Percentiles rank a stretch among this genome's conserved stretches.
phyloP scores from a whole-genome alignment of 129 eudicot species.

The Chrysanthemum seticuspe region DNA sequence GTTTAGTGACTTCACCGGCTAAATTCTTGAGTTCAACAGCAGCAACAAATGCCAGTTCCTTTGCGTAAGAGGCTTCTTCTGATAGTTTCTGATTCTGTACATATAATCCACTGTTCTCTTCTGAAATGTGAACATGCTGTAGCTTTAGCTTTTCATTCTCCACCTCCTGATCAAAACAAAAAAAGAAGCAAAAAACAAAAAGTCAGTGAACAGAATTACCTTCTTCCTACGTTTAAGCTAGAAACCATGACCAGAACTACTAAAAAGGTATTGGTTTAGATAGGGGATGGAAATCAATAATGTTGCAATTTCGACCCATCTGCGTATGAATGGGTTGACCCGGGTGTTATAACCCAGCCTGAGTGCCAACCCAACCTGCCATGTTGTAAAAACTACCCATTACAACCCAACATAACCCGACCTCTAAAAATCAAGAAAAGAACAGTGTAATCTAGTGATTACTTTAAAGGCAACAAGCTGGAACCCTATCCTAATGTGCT shows the following conservation, averaged over 20 bases:
- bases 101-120: constrained; percentile 85
- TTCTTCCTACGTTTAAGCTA: neutral
- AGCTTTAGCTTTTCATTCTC: constrained; percentile 83
- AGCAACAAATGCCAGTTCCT: constrained; percentile 97
- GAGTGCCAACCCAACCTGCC: too few relatives aligned
- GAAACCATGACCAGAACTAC: neutral
- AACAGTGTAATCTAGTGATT: constrained; percentile 1
- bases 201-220: constrained; percentile 18
- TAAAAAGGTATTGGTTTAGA: neutral
- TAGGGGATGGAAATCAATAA: neutral
- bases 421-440: neutral
- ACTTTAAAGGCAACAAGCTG: neutral
- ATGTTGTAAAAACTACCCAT: too few relatives aligned
- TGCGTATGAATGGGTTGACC: too few relatives aligned
- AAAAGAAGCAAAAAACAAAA: constrained; percentile 14
- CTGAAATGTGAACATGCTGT: constrained; percentile 71
- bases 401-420: too few relatives aligned
- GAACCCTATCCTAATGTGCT: constrained; percentile 1
- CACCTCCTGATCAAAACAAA: constrained; percentile 54
- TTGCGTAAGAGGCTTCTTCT: constrained; percentile 98
- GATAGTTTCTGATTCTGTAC: constrained; percentile 94
- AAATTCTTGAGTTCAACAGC: constrained; percentile 90
- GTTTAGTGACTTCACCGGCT: constrained; percentile 92
- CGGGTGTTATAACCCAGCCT: too few relatives aligned
- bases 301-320: too few relatives aligned